A percentile compares a stretch with the other conserved stretches of the same genome.
Evolutionary conservation across 164 flowering plant species (phyloP).

Genomic region (Malania oleifera): DNA sequence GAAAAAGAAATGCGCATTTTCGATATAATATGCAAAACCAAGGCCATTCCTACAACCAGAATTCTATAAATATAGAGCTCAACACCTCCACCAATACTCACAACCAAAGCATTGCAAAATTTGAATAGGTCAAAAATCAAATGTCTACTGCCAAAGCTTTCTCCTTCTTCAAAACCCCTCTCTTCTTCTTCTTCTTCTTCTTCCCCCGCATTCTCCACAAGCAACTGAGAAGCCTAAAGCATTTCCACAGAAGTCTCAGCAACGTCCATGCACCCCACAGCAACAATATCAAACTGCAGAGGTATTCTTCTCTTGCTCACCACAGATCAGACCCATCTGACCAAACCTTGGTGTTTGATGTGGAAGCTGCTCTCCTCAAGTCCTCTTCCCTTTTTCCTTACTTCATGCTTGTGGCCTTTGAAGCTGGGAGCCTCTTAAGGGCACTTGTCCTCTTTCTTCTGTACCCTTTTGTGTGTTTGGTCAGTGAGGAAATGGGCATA

Average conservation of each 20-base stretch:
- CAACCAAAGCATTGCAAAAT: too few relatives aligned
- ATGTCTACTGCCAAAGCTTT: neutral
- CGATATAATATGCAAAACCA: too few relatives aligned
- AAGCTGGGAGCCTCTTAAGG: constrained; percentile 41
- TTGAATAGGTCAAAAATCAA: too few relatives aligned
- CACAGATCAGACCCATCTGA: constrained; percentile 21
- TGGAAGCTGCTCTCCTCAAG: constrained; percentile 50
- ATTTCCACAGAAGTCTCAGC: constrained; percentile 17
- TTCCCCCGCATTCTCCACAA: constrained; percentile 16
- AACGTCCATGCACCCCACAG: constrained; percentile 7
- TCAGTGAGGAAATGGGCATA: constrained; percentile 25
- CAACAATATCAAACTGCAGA: constrained; percentile 18
- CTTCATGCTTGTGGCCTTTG: constrained; percentile 60
- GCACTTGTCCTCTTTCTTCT: constrained; percentile 30
- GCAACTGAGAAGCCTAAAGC: constrained; percentile 16
- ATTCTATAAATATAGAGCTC: too few relatives aligned
- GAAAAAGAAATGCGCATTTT: too few relatives aligned
- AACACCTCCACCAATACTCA: too few relatives aligned
- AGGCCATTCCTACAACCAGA: too few relatives aligned
- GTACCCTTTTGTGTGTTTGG: constrained; percentile 31
- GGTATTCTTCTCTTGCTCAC: constrained; percentile 15
- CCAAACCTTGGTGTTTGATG: constrained; percentile 40
- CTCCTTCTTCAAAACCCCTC: constrained; percentile 8
- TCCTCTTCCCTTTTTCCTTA: constrained; percentile 26
- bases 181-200: neutral